A percentile compares a stretch with the other conserved stretches of the same genome.
Evolutionary conservation across 495 filamentous ascomycete genomes (phyloP).

Genomic region (Daldinia vernicosa): DNA sequence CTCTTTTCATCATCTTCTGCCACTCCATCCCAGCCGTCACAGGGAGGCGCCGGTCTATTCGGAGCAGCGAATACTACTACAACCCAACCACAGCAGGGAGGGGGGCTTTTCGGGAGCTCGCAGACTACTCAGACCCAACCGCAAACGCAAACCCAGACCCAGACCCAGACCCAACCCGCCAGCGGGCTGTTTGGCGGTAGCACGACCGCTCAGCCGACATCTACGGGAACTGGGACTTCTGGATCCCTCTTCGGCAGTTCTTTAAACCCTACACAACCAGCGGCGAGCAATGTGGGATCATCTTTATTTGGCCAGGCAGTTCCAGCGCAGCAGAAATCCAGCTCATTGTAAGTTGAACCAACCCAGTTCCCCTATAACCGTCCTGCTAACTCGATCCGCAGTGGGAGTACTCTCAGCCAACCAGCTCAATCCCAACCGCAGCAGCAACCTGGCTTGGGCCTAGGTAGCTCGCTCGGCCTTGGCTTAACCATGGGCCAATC

Average conservation of each 20-base stretch:
- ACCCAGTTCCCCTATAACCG: not conserved
- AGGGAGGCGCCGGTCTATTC: constrained; percentile 31
- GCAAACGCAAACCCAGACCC: constrained; percentile 39
- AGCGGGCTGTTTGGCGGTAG: constrained; percentile 57
- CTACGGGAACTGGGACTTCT: constrained; percentile 41
- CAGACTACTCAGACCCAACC: constrained; percentile 39
- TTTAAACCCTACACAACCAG: constrained; percentile 31
- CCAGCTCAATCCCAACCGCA: constrained; percentile 48
- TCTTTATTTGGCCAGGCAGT: constrained; percentile 42
- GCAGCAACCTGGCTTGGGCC: constrained; percentile 49
- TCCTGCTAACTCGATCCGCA: constrained; percentile 30
- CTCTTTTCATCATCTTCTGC: constrained; percentile 41
- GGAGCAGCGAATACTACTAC: constrained; percentile 40
- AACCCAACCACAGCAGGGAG: constrained; percentile 43
- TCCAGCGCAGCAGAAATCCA: constrained; percentile 44
- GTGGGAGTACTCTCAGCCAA: constrained; percentile 36
- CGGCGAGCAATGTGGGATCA: constrained; percentile 27
- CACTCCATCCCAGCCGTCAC: constrained; percentile 41
- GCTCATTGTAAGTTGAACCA: constrained; percentile 60
- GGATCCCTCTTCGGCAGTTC: constrained; percentile 47
- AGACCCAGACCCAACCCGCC: constrained; percentile 45
- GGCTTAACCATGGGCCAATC: constrained; percentile 59
- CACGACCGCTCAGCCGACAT: constrained; percentile 47
- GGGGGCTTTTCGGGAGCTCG: constrained; percentile 50
- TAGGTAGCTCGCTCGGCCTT: constrained; percentile 43